Evolutionary conservation across 805 yeast genomes (phyloP).

Genomic region (Torulaspora franciscae): DNA sequence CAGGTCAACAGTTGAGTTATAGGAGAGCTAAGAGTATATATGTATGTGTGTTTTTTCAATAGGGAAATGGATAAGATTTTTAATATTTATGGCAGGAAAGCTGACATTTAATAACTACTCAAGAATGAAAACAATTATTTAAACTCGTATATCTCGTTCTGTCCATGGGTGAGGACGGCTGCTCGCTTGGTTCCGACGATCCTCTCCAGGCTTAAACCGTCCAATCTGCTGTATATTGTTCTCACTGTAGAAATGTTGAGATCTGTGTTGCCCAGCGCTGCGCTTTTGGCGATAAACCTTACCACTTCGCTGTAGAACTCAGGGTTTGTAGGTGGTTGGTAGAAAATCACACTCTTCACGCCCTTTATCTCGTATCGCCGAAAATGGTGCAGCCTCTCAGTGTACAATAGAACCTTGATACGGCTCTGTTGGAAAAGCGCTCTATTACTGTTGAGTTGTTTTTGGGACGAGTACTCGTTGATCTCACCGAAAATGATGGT

Average conservation of each 20-base stretch:
- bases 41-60: not conserved
- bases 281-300: conserved; percentile 58
- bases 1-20: conserved; percentile 39
- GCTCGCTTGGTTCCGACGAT: conserved; percentile 76
- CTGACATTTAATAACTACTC: not conserved
- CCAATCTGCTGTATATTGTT: conserved; percentile 71
- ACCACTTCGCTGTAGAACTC: conserved; percentile 73
- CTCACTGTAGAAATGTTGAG: conserved; percentile 54
- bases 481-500: conserved; percentile 61
- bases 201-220: conserved; percentile 71
- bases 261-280: conserved; percentile 48
- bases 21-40: not conserved
- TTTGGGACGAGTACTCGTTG: conserved; percentile 76
- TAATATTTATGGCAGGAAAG: not conserved
- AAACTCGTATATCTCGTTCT: conserved; percentile 72
- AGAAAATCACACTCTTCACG: conserved; percentile 74
- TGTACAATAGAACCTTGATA: conserved; percentile 70
- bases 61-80: not conserved
- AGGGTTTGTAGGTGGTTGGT: conserved; percentile 82
- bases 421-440: conserved; percentile 61
- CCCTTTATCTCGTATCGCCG: conserved; percentile 82
- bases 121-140: conserved; percentile 29
- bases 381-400: conserved; percentile 91
- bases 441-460: conserved; percentile 68
- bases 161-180: conserved; percentile 62